Evolutionary conservation across 345 rosid species (phyloP), one percentile per base, ranked within the genome.

Genomic region (Lepidium aucheri): DNA sequence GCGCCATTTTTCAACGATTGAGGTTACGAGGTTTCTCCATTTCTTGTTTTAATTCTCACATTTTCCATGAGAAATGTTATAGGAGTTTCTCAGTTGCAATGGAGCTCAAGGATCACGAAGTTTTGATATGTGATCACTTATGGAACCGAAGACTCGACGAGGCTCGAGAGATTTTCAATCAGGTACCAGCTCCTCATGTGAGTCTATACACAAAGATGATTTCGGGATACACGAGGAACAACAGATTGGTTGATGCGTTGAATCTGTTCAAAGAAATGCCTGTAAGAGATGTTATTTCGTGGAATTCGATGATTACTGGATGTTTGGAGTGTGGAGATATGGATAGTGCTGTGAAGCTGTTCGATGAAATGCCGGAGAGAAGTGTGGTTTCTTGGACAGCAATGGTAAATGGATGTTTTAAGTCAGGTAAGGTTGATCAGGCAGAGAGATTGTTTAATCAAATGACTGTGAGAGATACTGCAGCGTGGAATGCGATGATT

Each of bases 401-500:
- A 0, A 84, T 91, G 85, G 54, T 91, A 9, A 70, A 82, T 76
- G 93, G 95, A 58, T 84, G 78, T 68, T 70, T 88, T 36, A 77
- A 54, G 60, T 74, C 69, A 3, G 93, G 93, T 58, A 64, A 39
- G 17, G 76, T 88, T 50, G 79, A 83, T 54, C 42, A 55, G 51
- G 95, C 95, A 1, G 84, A 83, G 77, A 65, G 40, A 34, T 64
- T 83, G 56, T 90, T 90, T 75, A 35, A 40, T 73, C 75, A 76
- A 33, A 84, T 86, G 85, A 91, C 88, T 1, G 42, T 35, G 15
- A 83, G 56, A 81, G 95, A 91, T 81, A 73, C 58, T 16, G 88
- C 84, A 0, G 87, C 95, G 0, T 86, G 92, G 89, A 88, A 91
- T 50, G 73, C 87, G 0, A 88, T 91, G 97, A 42, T 85, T 77